phyloP scores from a whole-genome alignment of 345 rosid genomes.

The Eucalyptus viminalis region DNA sequence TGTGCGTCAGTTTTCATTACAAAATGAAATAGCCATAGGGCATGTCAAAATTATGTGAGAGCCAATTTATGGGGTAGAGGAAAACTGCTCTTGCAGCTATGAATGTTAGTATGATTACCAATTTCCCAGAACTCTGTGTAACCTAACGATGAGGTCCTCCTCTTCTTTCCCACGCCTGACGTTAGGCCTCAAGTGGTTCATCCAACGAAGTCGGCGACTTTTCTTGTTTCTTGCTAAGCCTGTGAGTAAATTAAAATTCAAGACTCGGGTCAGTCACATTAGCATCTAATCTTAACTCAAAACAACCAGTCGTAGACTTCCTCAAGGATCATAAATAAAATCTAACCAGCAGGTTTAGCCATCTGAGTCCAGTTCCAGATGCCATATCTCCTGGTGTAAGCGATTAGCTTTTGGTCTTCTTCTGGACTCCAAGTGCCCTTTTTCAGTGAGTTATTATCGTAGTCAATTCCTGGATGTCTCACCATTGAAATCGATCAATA shows the following conservation, averaged over 20 bases:
- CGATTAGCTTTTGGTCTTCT: background rate
- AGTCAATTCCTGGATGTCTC: background rate
- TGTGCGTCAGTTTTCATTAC: background rate
- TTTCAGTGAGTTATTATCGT: background rate
- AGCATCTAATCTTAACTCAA: background rate
- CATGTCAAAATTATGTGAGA: background rate
- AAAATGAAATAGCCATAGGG: background rate
- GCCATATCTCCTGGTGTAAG: background rate
- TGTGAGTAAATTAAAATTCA: background rate
- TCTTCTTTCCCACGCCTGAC: background rate
- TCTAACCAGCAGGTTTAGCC: background rate
- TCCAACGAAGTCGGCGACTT: conserved; percentile 6
- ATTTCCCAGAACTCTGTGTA: background rate
- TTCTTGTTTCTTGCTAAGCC: background rate
- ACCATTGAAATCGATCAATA: background rate
- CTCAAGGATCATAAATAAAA: background rate
- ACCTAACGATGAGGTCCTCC: background rate
- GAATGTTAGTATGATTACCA: background rate
- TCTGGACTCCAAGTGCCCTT: background rate
- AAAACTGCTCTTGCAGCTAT: background rate
- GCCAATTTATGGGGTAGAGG: background rate
- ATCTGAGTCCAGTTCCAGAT: background rate
- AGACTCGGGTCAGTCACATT: background rate
- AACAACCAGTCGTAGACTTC: background rate
- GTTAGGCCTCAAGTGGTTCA: conserved; percentile 3